Evolutionary conservation across 371 early-diverging fungal genomes (phyloP).

Genomic region (Apophysomyces trapeziformis): DNA sequence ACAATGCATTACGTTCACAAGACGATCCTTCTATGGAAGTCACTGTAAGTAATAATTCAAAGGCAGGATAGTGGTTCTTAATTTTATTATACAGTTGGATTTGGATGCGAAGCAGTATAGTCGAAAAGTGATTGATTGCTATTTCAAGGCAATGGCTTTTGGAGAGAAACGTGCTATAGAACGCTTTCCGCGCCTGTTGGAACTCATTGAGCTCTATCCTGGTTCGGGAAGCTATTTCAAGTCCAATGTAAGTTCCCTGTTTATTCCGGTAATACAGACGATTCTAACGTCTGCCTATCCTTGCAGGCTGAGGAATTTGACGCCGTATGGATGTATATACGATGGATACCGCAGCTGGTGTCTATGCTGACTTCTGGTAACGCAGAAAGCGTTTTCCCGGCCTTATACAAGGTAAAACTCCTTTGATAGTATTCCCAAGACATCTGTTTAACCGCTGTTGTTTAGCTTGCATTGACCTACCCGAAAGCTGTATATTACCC

Average conservation of each 20-base stretch:
- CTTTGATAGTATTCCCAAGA: not conserved
- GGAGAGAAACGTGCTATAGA: constrained; percentile 55
- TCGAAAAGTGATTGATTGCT: constrained; percentile 50
- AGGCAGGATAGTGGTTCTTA: not conserved
- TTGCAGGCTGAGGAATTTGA: constrained; percentile 25
- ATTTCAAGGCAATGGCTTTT: constrained; percentile 53
- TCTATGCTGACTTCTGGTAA: constrained; percentile 64
- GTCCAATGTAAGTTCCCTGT: constrained; percentile 21
- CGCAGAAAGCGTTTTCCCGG: constrained; percentile 42
- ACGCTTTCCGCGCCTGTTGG: constrained; percentile 71
- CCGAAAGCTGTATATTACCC: constrained; percentile 75
- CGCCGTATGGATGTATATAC: constrained; percentile 69
- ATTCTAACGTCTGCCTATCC: not conserved
- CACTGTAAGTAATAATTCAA: constrained; percentile 11
- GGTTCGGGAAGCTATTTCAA: constrained; percentile 38
- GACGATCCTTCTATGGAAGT: constrained; percentile 18
- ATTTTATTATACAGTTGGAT: constrained; percentile 13
- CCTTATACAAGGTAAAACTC: constrained; percentile 36
- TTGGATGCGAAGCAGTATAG: constrained; percentile 39
- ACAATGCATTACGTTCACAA: constrained; percentile 28
- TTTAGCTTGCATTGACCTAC: constrained; percentile 62
- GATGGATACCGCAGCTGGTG: constrained; percentile 82
- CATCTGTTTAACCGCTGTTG: not conserved
- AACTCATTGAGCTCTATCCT: constrained; percentile 65
- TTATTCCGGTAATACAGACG: not conserved